Evolutionary conservation across 2,329 filamentous ascomycete genomes (phyloP).

Genomic region (Trichoderma aggressivum): DNA sequence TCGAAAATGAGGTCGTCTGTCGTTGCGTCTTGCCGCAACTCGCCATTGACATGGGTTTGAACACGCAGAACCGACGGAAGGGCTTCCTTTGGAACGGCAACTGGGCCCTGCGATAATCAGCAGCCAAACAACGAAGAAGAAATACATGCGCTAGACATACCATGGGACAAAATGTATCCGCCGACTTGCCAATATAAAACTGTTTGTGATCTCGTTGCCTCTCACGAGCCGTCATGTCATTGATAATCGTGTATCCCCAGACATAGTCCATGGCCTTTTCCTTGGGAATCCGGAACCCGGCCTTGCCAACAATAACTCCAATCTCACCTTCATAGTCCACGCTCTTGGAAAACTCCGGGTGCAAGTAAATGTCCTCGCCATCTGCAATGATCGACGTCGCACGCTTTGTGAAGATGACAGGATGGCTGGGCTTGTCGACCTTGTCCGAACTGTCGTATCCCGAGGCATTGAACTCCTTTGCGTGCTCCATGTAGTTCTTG

Average conservation of each 20-base stretch:
- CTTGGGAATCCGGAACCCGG: slow-evolving; percentile 5
- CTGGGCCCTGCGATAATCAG: neutral
- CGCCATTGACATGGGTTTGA: slow-evolving; percentile 11
- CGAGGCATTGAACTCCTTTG: slow-evolving; percentile 8
- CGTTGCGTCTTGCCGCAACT: slow-evolving; percentile 8
- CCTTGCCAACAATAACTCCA: slow-evolving; percentile 10
- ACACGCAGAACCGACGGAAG: slow-evolving; percentile 4
- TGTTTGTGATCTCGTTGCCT: slow-evolving; percentile 8
- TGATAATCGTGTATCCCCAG: slow-evolving; percentile 13
- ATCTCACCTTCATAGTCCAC: slow-evolving; percentile 10
- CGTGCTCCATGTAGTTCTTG: slow-evolving; percentile 14
- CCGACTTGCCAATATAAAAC: slow-evolving; percentile 10
- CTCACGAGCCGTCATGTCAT: slow-evolving; percentile 10
- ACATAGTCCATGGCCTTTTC: slow-evolving; percentile 10
- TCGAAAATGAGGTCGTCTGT: slow-evolving; percentile 9
- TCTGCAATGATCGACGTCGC: slow-evolving; percentile 8
- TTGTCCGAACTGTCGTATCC: slow-evolving; percentile 11
- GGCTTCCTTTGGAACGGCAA: slow-evolving; percentile 2
- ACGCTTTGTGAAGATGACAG: slow-evolving; percentile 12
- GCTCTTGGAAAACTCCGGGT: neutral
- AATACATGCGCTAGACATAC: neutral
- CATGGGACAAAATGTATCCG: slow-evolving; percentile 11
- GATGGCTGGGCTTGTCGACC: slow-evolving; percentile 2
- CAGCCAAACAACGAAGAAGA: no score
- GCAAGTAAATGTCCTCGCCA: neutral